These are phyloP conservation scores for Fusarium coffeatum DNA, from an alignment of 2,329 filamentous ascomycete genomes.

Conservation along the genomic window DNA sequence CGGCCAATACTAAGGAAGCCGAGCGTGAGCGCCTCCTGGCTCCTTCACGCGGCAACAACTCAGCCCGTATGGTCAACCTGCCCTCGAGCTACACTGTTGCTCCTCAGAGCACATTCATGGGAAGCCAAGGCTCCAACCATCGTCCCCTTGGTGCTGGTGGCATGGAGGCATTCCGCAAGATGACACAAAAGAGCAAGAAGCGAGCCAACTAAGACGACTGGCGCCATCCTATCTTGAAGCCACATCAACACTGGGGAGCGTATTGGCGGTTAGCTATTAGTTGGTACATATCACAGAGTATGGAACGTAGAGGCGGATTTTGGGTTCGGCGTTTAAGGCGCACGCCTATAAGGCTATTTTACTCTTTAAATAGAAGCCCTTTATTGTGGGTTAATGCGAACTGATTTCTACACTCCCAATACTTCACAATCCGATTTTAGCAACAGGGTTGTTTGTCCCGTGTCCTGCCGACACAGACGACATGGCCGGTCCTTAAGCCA, in stretches of 20 bases:
- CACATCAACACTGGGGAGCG: slow-evolving; percentile 3
- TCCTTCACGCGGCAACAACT: slow-evolving; percentile 65
- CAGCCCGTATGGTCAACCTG: slow-evolving; percentile 66
- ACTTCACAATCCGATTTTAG: background rate
- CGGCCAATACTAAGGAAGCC: slow-evolving; percentile 58
- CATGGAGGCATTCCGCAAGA: slow-evolving; percentile 73
- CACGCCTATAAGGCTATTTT: slow-evolving; percentile 31
- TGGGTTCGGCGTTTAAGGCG: slow-evolving; percentile 42
- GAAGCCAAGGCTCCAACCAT: slow-evolving; percentile 62
- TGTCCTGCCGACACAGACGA: slow-evolving; percentile 18
- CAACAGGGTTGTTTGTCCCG: background rate
- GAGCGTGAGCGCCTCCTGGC: slow-evolving; percentile 70
- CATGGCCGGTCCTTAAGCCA: slow-evolving; percentile 7
- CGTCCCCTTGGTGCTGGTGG: slow-evolving; percentile 72
- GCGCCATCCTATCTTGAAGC: background rate
- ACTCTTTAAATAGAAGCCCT: slow-evolving; percentile 19
- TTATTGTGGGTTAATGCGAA: slow-evolving; percentile 7
- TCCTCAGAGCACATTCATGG: slow-evolving; percentile 71
- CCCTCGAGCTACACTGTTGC: slow-evolving; percentile 70
- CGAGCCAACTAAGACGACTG: slow-evolving; percentile 34
- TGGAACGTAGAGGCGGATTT: slow-evolving; percentile 27
- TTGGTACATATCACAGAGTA: slow-evolving; percentile 35
- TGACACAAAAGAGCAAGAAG: slow-evolving; percentile 73
- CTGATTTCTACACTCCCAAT: background rate
- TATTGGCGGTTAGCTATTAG: slow-evolving; percentile 36